Evolutionary conservation across 371 early-diverging fungal genomes (phyloP), one percentile per base, ranked within the genome.

Genomic region (Mortierella sp.): DNA sequence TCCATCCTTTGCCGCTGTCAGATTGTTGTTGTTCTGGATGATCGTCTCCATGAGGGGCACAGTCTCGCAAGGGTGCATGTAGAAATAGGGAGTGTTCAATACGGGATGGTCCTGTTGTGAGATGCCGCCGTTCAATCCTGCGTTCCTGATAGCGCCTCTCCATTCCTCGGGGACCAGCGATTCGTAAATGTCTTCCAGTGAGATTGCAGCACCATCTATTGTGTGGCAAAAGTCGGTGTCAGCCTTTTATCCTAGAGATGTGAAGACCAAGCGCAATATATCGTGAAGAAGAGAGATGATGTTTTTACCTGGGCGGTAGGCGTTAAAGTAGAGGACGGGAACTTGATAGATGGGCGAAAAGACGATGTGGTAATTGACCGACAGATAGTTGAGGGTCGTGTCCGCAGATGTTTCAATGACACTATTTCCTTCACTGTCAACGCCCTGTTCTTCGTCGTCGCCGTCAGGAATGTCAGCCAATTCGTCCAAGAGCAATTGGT

Each of bases 41-140:
- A 93, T 82, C 0, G 90, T 83, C n/a, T 86, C 85, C 89, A 95
- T 90, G 28, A 94, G 72, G 1, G 88, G 75, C 8, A 91, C 89
- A 6, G 95, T 95, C 70, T 95, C 93, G 78, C 95, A 95, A 3
- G 95, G 95, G 74, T 95, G 95, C 79, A 95, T 87, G 79, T 92
- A 93, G 88, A 90, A 91, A 72, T 82, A 93, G 3, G 94, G 95
- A 0, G 83, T 73, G 13, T 89, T 89, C 4, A 94, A 70, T 2
- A 90, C 72, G 0, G 96, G 95, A 73, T 95, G 96, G 24, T 95
- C 96, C 70, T 88, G 88, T 51, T 88, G 88, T 34, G 88, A 88
- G 55, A 88, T 80, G 16, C 86, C 88, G 4, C 88, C 88, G 51
- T 69, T 80, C 40, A 89, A 53, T 21, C 85, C 83, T 13, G 88